Conservation (phyloP, 2,329 filamentous ascomycete species). For the Aphanocladium album region DNA sequence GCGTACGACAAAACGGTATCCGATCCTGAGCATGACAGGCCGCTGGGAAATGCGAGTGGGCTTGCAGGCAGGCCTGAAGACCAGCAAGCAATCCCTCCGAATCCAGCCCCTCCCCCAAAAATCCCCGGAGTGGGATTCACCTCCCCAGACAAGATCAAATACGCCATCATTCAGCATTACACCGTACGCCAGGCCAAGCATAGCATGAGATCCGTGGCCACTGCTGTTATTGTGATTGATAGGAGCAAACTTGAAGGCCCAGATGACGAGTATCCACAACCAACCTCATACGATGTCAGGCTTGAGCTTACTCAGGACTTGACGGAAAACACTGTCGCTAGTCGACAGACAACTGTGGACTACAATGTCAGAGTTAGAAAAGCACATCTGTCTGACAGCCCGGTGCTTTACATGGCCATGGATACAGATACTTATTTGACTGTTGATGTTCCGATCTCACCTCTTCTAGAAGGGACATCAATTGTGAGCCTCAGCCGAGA, state of each 20-base stretch:
- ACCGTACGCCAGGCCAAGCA: neutral
- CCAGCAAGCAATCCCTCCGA: neutral
- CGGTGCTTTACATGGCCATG: neutral
- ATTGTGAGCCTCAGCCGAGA: neutral
- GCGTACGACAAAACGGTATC: constrained; percentile 3
- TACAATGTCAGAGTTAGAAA: constrained; percentile 2
- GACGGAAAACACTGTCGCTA: neutral
- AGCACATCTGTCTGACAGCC: neutral
- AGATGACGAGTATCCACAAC: constrained; percentile 3
- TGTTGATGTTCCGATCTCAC: neutral
- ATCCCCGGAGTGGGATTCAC: no score
- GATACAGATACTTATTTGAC: neutral
- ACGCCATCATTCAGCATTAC: constrained; percentile 5
- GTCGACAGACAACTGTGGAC: constrained; percentile 1
- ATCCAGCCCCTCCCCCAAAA: neutral
- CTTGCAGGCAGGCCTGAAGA: neutral
- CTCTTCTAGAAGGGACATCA: neutral
- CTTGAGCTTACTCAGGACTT: neutral
- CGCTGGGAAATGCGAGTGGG: constrained; percentile 4
- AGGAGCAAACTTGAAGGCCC: neutral
- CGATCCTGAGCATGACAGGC: neutral
- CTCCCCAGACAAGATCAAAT: neutral
- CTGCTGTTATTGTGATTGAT: constrained; percentile 8
- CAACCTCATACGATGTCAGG: constrained; percentile 7
- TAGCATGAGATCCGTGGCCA: constrained; percentile 6